phyloP scores from a whole-genome alignment of 768 basidiomycete genomes.

The Paxillus ammoniavirescens region DNA sequence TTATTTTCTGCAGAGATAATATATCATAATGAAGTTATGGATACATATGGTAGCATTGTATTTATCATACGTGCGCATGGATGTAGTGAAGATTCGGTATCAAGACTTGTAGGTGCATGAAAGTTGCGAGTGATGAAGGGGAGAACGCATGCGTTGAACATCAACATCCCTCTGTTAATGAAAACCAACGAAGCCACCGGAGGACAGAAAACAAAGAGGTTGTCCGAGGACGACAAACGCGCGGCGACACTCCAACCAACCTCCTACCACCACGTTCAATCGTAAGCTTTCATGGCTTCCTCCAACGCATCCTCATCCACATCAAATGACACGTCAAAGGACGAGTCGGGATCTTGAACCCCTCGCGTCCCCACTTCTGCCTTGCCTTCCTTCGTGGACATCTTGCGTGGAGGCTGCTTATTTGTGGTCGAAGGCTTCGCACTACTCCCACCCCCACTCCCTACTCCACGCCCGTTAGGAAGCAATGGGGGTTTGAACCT shows the following conservation, averaged over 20 bases:
- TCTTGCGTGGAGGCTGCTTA: neutral
- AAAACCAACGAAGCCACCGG: no score
- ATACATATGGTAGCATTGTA: neutral
- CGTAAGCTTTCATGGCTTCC: constrained; percentile 31
- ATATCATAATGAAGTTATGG: no score
- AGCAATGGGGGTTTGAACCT: constrained; percentile 30
- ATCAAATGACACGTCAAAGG: constrained; percentile 32
- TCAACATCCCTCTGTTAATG: no score
- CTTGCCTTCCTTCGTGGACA: neutral
- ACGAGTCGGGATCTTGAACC: constrained; percentile 25
- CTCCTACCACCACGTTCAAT: constrained; percentile 6
- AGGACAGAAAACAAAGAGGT: no score
- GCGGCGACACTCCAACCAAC: no score
- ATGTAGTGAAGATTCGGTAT: neutral
- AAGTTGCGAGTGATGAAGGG: no score
- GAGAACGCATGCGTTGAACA: no score
- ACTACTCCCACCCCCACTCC: constrained; percentile 1
- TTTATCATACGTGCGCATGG: neutral
- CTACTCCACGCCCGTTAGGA: neutral
- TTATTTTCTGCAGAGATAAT: no score
- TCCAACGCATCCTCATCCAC: constrained; percentile 29
- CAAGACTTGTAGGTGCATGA: neutral
- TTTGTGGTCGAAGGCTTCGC: neutral
- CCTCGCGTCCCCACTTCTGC: neutral
- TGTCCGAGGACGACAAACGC: no score